A percentile compares a stretch with the other conserved stretches of the same genome.
Conservation (phyloP, 306 rosid genomes). For the Castanopsis chinensis region DNA sequence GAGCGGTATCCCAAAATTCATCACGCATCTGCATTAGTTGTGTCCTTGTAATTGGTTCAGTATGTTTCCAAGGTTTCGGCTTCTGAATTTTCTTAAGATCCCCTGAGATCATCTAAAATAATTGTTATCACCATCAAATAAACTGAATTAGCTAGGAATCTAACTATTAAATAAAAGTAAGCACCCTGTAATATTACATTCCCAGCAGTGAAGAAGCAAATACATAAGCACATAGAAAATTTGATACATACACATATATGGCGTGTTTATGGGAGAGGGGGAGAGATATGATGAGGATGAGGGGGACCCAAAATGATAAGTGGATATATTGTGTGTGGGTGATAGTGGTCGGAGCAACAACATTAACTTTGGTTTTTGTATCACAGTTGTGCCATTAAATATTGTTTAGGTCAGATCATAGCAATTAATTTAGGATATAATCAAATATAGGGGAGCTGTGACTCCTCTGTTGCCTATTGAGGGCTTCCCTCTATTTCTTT, state of each 20-base stretch:
- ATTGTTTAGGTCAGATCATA: no score
- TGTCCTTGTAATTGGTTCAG: slow-evolving; percentile 22
- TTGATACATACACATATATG: neutral
- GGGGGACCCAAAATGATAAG: no score
- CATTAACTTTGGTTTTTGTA: neutral
- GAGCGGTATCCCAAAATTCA: slow-evolving; percentile 35
- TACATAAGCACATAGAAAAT: neutral
- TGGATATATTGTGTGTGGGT: no score
- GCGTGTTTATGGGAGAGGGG: no score
- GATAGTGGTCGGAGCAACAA: neutral
- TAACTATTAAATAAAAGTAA: neutral
- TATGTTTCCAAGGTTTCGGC: slow-evolving; percentile 27
- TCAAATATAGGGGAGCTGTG: neutral
- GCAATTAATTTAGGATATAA: neutral
- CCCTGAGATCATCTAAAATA: neutral
- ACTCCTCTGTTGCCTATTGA: neutral
- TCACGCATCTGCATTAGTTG: slow-evolving; percentile 27
- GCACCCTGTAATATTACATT: no score
- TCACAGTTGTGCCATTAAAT: neutral
- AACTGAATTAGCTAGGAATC: neutral
- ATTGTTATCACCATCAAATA: neutral
- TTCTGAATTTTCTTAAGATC: slow-evolving; percentile 8
- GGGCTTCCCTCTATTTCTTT: neutral
- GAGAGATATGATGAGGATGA: no score
- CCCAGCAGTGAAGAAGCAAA: neutral